phyloP scores from a whole-genome alignment of 352 stramenopile genomes.

The Hyaloperonospora arabidopsidis region DNA sequence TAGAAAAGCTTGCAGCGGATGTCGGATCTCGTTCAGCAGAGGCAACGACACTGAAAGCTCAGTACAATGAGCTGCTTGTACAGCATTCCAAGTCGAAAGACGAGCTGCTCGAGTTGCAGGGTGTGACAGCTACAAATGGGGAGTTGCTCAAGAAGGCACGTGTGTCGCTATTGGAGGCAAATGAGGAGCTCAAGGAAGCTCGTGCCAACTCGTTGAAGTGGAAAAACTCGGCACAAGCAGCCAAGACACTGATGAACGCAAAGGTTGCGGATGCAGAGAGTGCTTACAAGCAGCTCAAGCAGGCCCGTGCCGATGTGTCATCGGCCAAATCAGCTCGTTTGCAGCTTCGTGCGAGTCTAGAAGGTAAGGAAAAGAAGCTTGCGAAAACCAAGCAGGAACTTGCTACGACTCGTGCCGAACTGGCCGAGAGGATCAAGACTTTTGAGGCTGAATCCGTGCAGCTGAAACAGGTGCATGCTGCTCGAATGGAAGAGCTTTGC shows the following conservation, averaged over 20 bases:
- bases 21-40: constrained; percentile 31
- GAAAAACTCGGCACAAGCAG: constrained; percentile 58
- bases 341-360: constrained; percentile 43
- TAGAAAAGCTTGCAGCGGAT: constrained; percentile 31
- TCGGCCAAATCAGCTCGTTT: constrained; percentile 38
- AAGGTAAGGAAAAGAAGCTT: constrained; percentile 69
- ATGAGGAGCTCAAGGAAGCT: constrained; percentile 72
- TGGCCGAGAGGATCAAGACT: constrained; percentile 21
- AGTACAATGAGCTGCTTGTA: constrained; percentile 28
- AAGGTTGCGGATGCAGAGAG: constrained; percentile 63
- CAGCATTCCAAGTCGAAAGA: constrained; percentile 26
- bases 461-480: constrained; percentile 29
- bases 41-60: constrained; percentile 26
- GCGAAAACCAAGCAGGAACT: constrained; percentile 51
- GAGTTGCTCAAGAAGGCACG: constrained; percentile 68
- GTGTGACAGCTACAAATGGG: constrained; percentile 38
- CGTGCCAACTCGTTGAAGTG: constrained; percentile 59
- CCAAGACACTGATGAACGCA: constrained; percentile 53
- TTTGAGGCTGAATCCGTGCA: constrained; percentile 22
- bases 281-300: constrained; percentile 54
- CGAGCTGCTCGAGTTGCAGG: constrained; percentile 39
- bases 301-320: constrained; percentile 37
- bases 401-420: constrained; percentile 37
- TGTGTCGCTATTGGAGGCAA: constrained; percentile 52
- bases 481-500: constrained; percentile 35